Percentiles rank a stretch among this genome's conserved stretches.
Conservation (phyloP, 345 rosid species). For the Citrus cavaleriei region DNA sequence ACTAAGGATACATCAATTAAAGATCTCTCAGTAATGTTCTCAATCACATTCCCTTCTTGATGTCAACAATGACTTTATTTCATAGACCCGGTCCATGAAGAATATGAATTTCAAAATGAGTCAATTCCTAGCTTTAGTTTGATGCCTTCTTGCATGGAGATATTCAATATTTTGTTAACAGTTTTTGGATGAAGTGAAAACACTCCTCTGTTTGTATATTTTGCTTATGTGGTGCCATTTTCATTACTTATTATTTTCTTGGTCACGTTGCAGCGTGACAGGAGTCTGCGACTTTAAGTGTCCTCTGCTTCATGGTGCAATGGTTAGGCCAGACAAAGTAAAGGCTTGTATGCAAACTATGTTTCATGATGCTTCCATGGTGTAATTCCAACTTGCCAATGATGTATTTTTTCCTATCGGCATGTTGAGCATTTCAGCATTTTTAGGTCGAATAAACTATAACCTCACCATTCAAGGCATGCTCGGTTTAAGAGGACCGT, state of each 20-base stretch:
- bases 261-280: constrained; percentile 44
- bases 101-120: background rate
- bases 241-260: background rate
- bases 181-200: background rate
- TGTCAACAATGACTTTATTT: background rate
- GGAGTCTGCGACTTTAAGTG: constrained; percentile 65
- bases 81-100: background rate
- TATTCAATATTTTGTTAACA: background rate
- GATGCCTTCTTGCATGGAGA: background rate
- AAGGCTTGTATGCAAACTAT: constrained; percentile 46
- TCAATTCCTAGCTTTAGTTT: background rate
- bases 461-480: background rate
- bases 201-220: background rate
- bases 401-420: background rate
- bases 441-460: background rate
- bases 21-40: background rate
- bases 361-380: background rate
- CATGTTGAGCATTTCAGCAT: background rate
- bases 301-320: constrained; percentile 73
- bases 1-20: background rate
- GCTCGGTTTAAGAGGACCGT: background rate
- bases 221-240: background rate
- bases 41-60: background rate
- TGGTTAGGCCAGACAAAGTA: constrained; percentile 91
- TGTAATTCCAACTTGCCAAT: background rate